Evolutionary conservation across 2,329 filamentous ascomycete species (phyloP).

Genomic region (Alternaria longipes): DNA sequence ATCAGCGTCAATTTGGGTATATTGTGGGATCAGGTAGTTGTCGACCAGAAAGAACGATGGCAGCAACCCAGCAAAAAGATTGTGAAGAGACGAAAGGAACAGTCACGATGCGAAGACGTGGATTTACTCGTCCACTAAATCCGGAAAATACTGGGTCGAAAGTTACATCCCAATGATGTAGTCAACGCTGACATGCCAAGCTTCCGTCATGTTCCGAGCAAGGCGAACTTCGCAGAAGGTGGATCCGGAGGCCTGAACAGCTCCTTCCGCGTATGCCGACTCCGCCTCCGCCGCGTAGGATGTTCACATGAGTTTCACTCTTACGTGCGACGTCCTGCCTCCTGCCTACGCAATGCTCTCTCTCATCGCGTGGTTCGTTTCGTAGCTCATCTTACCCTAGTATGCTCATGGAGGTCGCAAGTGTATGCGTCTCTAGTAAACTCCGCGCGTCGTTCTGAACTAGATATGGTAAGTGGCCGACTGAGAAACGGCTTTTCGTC

Average conservation of each 20-base stretch:
- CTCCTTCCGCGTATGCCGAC: conserved; percentile 1
- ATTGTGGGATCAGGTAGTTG: neutral
- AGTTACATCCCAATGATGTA: conserved; percentile 4
- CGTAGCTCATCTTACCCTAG: neutral
- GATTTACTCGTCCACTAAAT: neutral
- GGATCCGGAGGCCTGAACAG: conserved; percentile 2
- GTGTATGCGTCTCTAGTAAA: too few species aligned
- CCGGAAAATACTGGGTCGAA: conserved; percentile 1
- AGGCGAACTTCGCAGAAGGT: conserved; percentile 9
- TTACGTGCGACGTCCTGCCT: neutral
- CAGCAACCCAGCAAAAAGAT: neutral
- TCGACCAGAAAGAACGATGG: neutral
- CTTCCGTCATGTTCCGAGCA: conserved; percentile 35
- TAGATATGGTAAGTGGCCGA: too few species aligned
- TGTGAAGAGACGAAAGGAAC: neutral
- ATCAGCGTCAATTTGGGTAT: neutral
- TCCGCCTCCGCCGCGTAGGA: conserved; percentile 5
- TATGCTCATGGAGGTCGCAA: neutral
- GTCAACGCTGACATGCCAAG: conserved; percentile 29
- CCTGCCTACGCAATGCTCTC: neutral
- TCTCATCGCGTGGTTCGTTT: neutral
- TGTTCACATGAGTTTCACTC: neutral
- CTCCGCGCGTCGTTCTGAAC: too few species aligned
- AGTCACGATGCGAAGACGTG: neutral
- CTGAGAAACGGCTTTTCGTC: too few species aligned